Evolutionary conservation across 768 basidiomycete species (phyloP), one percentile per base, ranked within the genome.

Genomic region (Galerina sulciceps): DNA sequence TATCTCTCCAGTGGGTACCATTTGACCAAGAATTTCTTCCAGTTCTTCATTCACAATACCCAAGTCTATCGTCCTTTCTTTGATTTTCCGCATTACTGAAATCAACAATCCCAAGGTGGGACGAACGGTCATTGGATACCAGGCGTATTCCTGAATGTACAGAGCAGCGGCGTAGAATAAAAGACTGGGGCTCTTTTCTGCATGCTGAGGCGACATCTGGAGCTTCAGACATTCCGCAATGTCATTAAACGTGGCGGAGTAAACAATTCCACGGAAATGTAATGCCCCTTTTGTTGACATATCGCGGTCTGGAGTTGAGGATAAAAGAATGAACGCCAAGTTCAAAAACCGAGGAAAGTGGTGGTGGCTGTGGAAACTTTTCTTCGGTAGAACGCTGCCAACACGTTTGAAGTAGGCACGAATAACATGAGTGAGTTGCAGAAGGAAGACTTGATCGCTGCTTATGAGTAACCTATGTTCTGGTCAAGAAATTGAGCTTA

Each of bases 21-120:
- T 31, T 8, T 31, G 26, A 31, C 26, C 26, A 4, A 44, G 37
- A 1, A 17, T 31, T 13, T 37, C 36, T 23, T 55, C 54, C 14
- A 55, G 10, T 10, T 55, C 54, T 9, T 43, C 9, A 20, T 55
- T 38, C 10, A 18, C 17, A 10, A 45, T 20, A 3, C 54, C 54
- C 20, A 14, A 20, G 37, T 55, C 54, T 45, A 55, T 55, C n/a
- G 54, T 55, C 35, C 14, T 36, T 35, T 37, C 17, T 15, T 55
- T 55, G 35, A 46, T 46, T 18, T 45, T 11, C 17, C 36, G n/a
- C 17, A 55, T 13, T 1, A 31, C 14, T 10, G 31, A 44, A 6
- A 55, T 15, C 17, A 55, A 35, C 10, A 15, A 9, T 18, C 17
- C 31, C 4, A 55, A 18, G 26, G 5, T 31, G 26, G 26, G 26